These are phyloP conservation scores for Candida nitratophila DNA, from an alignment of 805 yeast species.

Conservation along the genomic window DNA sequence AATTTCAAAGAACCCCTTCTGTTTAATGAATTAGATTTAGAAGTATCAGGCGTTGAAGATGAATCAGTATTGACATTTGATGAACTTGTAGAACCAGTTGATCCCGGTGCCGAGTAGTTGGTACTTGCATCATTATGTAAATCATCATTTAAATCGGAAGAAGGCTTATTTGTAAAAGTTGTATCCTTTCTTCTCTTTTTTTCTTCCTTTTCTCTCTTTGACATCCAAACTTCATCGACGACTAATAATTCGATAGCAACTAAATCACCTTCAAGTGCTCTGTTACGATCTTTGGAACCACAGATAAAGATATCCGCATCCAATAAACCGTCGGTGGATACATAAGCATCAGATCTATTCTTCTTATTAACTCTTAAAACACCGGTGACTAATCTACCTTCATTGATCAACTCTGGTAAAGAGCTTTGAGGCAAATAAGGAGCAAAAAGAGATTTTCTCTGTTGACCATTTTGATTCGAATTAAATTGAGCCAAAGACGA, in stretches of 20 bases:
- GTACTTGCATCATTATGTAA: slow-evolving; percentile 78
- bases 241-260: slow-evolving; percentile 93
- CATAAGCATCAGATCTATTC: slow-evolving; percentile 96
- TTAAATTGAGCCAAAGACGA: slow-evolving; percentile 38
- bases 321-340: slow-evolving; percentile 90
- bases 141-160: slow-evolving; percentile 49
- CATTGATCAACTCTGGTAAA: slow-evolving; percentile 80
- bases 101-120: slow-evolving; percentile 18
- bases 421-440: slow-evolving; percentile 94
- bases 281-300: slow-evolving; percentile 96
- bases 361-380: slow-evolving; percentile 90
- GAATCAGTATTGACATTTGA: slow-evolving; percentile 23
- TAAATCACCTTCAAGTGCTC: slow-evolving; percentile 94
- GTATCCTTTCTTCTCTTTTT: slow-evolving; percentile 69
- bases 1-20: slow-evolving; percentile 90
- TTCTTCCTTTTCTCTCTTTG: slow-evolving; percentile 94
- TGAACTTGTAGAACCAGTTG: slow-evolving; percentile 13
- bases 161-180: slow-evolving; percentile 22
- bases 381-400: slow-evolving; percentile 90
- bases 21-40: slow-evolving; percentile 32
- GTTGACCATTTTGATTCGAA: slow-evolving; percentile 31
- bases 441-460: slow-evolving; percentile 80
- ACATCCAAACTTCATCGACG: slow-evolving; percentile 97
- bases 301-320: slow-evolving; percentile 97
- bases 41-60: slow-evolving; percentile 27